phyloP scores from a whole-genome alignment of 805 yeast species.

The Myxozyma udenii region DNA sequence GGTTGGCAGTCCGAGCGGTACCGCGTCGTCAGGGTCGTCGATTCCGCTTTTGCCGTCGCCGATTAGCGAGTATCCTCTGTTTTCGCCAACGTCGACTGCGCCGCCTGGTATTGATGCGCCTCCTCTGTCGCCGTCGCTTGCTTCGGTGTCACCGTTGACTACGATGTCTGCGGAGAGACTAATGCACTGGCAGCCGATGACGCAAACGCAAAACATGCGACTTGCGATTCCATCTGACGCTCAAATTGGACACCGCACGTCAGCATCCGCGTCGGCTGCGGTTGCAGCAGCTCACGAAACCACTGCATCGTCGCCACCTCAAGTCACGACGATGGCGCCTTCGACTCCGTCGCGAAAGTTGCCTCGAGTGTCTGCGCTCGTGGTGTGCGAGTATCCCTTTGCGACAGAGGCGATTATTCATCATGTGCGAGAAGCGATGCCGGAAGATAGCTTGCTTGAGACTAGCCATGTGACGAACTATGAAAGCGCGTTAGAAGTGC shows the following conservation, averaged over 20 bases:
- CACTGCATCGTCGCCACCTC: background rate
- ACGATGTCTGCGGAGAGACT: constrained; percentile 8
- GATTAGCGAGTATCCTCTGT: constrained; percentile 5
- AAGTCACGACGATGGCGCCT: background rate
- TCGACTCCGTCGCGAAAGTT: background rate
- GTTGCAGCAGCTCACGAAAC: background rate
- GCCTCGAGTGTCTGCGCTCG: constrained; percentile 14
- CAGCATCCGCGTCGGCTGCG: background rate
- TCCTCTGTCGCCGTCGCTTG: background rate
- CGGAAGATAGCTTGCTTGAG: constrained; percentile 14
- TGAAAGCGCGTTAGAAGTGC: constrained; percentile 16
- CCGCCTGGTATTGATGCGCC: background rate
- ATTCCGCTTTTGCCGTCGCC: constrained; percentile 11
- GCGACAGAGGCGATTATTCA: constrained; percentile 35
- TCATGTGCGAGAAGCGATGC: constrained; percentile 33
- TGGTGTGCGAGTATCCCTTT: constrained; percentile 34
- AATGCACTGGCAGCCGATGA: constrained; percentile 6
- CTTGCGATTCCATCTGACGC: constrained; percentile 23
- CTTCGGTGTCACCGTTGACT: background rate
- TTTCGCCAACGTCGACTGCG: background rate
- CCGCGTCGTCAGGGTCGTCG: constrained; percentile 2
- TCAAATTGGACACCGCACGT: background rate
- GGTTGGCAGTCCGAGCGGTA: background rate
- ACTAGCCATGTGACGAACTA: constrained; percentile 19
- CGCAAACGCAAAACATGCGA: constrained; percentile 18